Conservation (phyloP, 2,329 filamentous ascomycete genomes). For the Cryphonectria carpinicola region DNA sequence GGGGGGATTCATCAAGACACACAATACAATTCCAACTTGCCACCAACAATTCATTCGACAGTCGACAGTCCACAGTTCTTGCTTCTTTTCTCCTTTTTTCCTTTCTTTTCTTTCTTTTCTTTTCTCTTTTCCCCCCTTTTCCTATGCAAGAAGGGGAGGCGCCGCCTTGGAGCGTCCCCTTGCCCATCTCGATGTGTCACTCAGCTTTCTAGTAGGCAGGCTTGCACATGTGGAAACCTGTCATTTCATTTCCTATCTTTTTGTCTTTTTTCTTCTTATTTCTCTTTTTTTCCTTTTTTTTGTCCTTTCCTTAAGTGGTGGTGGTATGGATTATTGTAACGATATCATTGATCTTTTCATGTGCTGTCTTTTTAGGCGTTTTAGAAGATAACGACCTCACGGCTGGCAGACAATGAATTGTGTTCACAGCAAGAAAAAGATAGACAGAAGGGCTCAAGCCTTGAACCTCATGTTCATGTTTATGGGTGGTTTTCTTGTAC, state of each 20-base stretch:
- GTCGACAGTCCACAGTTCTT: neutral
- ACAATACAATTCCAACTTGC: neutral
- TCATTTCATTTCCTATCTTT: neutral
- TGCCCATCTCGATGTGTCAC: neutral
- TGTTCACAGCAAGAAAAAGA: neutral
- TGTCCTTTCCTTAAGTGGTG: too few species aligned
- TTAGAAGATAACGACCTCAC: neutral
- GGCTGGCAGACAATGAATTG: neutral
- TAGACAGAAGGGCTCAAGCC: neutral
- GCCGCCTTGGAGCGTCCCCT: neutral
- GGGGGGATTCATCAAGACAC: too few species aligned
- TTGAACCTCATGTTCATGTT: neutral
- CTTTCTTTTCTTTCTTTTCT: neutral
- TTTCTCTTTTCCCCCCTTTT: too few species aligned
- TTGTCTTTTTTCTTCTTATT: neutral
- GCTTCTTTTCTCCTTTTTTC: neutral
- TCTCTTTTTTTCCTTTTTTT: neutral
- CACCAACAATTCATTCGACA: neutral
- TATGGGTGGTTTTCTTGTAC: neutral
- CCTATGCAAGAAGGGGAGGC: neutral
- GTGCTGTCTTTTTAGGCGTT: neutral
- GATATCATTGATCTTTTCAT: neutral
- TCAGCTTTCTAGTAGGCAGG: neutral
- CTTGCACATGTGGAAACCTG: neutral
- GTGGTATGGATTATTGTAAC: too few species aligned